A percentile compares a stretch with the other conserved stretches of the same genome.
phyloP scores from a whole-genome alignment of 1,284 basidiomycete species.

The Puccinia coronata region DNA sequence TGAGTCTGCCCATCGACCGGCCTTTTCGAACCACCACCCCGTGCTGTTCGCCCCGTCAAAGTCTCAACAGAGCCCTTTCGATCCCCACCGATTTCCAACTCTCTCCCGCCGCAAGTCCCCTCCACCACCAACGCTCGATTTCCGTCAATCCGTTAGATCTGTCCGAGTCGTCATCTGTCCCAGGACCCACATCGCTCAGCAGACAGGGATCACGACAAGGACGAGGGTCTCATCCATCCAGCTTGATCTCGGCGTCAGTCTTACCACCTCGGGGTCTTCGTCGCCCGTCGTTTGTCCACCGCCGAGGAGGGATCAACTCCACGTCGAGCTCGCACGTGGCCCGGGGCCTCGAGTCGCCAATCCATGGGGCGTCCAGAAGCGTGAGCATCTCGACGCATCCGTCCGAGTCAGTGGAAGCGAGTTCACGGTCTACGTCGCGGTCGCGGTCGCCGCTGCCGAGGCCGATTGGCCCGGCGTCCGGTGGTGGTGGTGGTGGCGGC shows the following conservation, averaged over 20 bases:
- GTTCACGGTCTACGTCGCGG: constrained; percentile 91
- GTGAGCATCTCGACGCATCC: constrained; percentile 63
- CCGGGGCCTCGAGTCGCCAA: constrained; percentile 45
- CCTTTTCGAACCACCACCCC: constrained; percentile 43
- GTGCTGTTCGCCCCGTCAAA: constrained; percentile 28
- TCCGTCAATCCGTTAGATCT: constrained; percentile 34
- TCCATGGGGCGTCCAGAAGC: constrained; percentile 50
- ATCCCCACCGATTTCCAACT: constrained; percentile 36
- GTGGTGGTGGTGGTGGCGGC: too few species aligned
- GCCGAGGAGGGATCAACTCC: constrained; percentile 42
- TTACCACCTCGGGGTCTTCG: constrained; percentile 17
- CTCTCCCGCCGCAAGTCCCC: constrained; percentile 11
- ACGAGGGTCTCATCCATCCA: constrained; percentile 8
- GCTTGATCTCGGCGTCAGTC: background rate
- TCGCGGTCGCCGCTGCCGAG: constrained; percentile 77
- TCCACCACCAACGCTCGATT: constrained; percentile 33
- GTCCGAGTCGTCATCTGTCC: constrained; percentile 26
- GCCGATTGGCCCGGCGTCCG: constrained; percentile 64
- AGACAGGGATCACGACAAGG: constrained; percentile 38
- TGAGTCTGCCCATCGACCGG: constrained; percentile 11
- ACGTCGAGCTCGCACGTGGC: constrained; percentile 51
- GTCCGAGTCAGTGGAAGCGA: constrained; percentile 69
- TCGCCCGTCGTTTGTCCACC: constrained; percentile 25
- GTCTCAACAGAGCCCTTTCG: constrained; percentile 35
- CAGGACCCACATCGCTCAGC: constrained; percentile 20